Conservation (phyloP, 164 flowering plant species). For the Taxillus chinensis region DNA sequence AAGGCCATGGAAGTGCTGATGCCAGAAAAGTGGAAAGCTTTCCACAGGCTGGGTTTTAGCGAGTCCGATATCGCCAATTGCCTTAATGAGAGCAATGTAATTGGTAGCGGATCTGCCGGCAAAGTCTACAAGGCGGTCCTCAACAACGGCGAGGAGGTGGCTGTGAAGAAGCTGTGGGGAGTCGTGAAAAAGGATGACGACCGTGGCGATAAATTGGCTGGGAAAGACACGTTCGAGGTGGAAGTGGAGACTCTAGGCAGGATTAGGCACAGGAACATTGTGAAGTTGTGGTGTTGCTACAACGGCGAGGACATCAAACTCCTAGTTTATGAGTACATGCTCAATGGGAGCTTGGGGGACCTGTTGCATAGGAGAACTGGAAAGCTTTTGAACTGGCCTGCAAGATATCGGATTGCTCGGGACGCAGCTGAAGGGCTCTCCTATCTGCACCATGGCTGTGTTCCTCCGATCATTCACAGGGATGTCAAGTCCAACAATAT, state of each 20-base stretch:
- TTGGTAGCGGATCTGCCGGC: slow-evolving; percentile 59
- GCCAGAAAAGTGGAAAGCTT: slow-evolving; percentile 20
- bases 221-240: slow-evolving; percentile 47
- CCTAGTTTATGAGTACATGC: slow-evolving; percentile 71
- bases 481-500: slow-evolving; percentile 71
- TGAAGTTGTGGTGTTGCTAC: slow-evolving; percentile 72
- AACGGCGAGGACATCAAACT: slow-evolving; percentile 52
- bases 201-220: slow-evolving; percentile 33
- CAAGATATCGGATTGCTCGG: slow-evolving; percentile 44
- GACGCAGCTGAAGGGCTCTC: slow-evolving; percentile 83
- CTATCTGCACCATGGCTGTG: slow-evolving; percentile 69
- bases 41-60: slow-evolving; percentile 54
- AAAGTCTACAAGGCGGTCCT: slow-evolving; percentile 69
- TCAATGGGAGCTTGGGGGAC: slow-evolving; percentile 74
- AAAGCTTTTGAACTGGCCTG: slow-evolving; percentile 56
- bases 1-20: slow-evolving; percentile 34
- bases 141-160: slow-evolving; percentile 49
- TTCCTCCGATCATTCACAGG: slow-evolving; percentile 66
- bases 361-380: slow-evolving; percentile 55
- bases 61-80: slow-evolving; percentile 52
- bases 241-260: slow-evolving; percentile 69
- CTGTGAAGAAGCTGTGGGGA: slow-evolving; percentile 66
- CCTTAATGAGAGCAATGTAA: slow-evolving; percentile 61
- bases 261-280: slow-evolving; percentile 73
- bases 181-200: slow-evolving; percentile 23